Evolutionary conservation across 306 rosid species (phyloP), one percentile per base, ranked within the genome.

Genomic region (Hippophae gyantsensis): DNA sequence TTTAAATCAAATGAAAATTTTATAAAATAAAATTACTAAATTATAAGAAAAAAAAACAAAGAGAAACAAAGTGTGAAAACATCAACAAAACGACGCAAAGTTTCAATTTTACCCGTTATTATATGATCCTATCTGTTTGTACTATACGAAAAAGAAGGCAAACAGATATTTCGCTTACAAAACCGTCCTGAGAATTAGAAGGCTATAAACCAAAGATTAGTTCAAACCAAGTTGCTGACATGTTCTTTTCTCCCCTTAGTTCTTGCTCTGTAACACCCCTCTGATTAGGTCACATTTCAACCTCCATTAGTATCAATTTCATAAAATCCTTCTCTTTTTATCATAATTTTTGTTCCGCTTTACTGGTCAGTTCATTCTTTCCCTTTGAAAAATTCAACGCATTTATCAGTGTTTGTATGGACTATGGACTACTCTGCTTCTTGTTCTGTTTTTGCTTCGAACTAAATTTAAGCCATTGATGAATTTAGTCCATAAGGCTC

Each of bases 251-350:
- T 58, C 23, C 70, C 14, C 61, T 14, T 5, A 38, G 69, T 38
- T 67, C 63, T 44, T 42, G 60, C 66, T 72, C 57, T 77, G 14
- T 6, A 7, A n/a, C n/a, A n/a, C n/a, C n/a, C n/a, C n/a, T n/a
- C n/a, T n/a, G n/a, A 67, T 79, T 81, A 81, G 92, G 89, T 87
- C 71, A 62, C 67, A 81, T 78, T 81, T 85, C 90, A 75, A 55
- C 80, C 57, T 82, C 89, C 65, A 61, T 66, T 43, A 66, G 72
- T 78, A 78, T 18, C 54, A 41, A 68, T 46, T 69, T 63, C 83
- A 68, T 72, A 84, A 69, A 57, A 12, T 43, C 26, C 32, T 49
- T 13, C 12, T 13, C 26, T 9, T 67, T 54, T 65, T 74, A 13
- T 56, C 44, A 52, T 52, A 56, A 10, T 7, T 41, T n/a, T 10